Evolutionary conservation across 169 alveolate species (phyloP), one percentile per base, ranked within the genome.

Genomic region (Sarcocystis neurona): DNA sequence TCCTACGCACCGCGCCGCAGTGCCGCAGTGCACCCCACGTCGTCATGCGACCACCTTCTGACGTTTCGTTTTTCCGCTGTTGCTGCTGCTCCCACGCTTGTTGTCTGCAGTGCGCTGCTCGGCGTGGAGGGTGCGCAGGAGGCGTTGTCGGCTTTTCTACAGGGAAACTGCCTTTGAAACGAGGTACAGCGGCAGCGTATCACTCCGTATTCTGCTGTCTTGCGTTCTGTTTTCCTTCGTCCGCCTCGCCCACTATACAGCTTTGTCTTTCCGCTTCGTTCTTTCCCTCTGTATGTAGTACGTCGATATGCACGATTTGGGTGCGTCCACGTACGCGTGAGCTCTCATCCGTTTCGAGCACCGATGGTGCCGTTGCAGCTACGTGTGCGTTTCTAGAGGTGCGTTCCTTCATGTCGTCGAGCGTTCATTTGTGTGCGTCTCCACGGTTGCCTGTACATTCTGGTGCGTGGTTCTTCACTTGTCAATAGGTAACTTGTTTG

Each of bases 61-160:
- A 53, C 23, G 12, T 53, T 23, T 53, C 30, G 12, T 53, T 53
- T 12, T 23, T 53, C 66, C 30, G 66, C 23, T 53, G 66, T 53
- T 53, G 12, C 23, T 53, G 12, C 30, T 53, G 66, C 23, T 53
- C 23, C 66, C 66, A 15, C 66, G 12, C 66, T 27, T 37, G 6
- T 5, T 68, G 53, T 5, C 53, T 10, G 41, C 53, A 32, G 79
- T 68, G 79, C 12, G 79, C 82, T 72, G 43, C 82, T 72, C 32
- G 82, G 82, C 3, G 82, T 39, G 27, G 58, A n/a, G n/a, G 82
- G 82, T 15, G 82, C 82, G 58, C 82, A 72, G 56, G 82, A 20
- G 58, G 41, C 41, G 82, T 32, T 72, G 1, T 72, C 82, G 32
- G 34, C 82, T 4, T 72, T 72, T 56, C 82, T 72, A 5, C 0